Evolutionary conservation across 768 basidiomycete species (phyloP).

Genomic region (Strobilomyces echinocephalus): DNA sequence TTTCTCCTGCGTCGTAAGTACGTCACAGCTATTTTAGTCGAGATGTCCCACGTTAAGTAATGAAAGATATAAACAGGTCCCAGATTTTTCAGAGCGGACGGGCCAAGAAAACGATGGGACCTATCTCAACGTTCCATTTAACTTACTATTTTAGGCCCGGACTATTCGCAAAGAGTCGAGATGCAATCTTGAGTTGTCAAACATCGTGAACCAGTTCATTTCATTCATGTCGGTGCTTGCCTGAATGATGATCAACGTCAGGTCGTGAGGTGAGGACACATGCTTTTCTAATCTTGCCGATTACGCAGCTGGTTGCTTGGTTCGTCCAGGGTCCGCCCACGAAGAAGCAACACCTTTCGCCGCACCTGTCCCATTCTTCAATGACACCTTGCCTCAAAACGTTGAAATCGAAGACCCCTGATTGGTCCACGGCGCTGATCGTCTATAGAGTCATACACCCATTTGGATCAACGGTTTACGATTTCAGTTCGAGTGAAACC

Average conservation of each 20-base stretch:
- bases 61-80: not conserved
- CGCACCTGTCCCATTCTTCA: not conserved
- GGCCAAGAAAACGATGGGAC: not conserved
- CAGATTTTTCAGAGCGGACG: not conserved
- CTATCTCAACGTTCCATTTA: not conserved
- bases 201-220: conserved; percentile 6
- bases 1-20: not conserved
- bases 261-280: too few relatives aligned
- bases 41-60: conserved; percentile 6
- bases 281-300: conserved; percentile 3
- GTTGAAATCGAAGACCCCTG: conserved; percentile 2
- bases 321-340: not conserved
- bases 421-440: conserved; percentile 5
- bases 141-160: not conserved
- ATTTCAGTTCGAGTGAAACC: not conserved
- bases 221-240: not conserved
- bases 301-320: conserved; percentile 8
- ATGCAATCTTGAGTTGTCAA: not conserved
- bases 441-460: not conserved
- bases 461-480: conserved; percentile 4
- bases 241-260: not conserved
- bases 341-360: not conserved
- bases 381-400: not conserved
- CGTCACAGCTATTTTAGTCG: conserved; percentile 5
- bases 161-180: not conserved